phyloP scores from a whole-genome alignment of 371 early-diverging fungal species.

The Mortierella sp. region DNA sequence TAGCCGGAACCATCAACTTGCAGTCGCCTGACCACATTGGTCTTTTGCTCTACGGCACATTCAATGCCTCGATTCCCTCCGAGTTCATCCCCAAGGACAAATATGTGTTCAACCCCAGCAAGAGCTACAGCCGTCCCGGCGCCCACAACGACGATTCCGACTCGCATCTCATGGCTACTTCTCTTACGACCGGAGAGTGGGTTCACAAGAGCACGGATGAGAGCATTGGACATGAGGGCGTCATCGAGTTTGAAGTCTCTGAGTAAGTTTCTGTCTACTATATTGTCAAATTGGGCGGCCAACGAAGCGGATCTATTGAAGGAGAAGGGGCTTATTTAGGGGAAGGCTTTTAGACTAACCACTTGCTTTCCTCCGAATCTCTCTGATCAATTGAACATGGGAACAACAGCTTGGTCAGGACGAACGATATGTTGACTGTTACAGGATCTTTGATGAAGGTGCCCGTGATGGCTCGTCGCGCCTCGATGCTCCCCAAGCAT shows the following conservation, averaged over 20 bases:
- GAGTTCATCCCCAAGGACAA: constrained; percentile 81
- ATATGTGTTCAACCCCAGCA: constrained; percentile 70
- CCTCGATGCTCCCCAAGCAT: constrained; percentile 44
- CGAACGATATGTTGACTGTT: constrained; percentile 82
- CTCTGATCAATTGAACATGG: background rate
- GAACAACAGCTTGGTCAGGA: constrained; percentile 72
- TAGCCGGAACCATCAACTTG: constrained; percentile 91
- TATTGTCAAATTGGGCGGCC: background rate
- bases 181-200: constrained; percentile 73
- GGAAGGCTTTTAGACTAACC: background rate
- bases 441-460: constrained; percentile 73
- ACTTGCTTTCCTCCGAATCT: background rate
- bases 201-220: constrained; percentile 66
- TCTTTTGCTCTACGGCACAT: constrained; percentile 90
- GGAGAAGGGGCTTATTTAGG: background rate
- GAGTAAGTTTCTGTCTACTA: constrained; percentile 63
- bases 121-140: constrained; percentile 36
- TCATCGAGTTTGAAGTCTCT: constrained; percentile 70
- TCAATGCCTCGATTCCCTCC: constrained; percentile 95
- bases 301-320: background rate
- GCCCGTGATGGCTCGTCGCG: constrained; percentile 47
- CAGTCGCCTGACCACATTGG: constrained; percentile 97
- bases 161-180: constrained; percentile 34
- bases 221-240: constrained; percentile 70
- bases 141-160: constrained; percentile 42